Conservation (phyloP, 1,139 yeast genomes). For the Zygosaccharomyces pseudobailii region DNA sequence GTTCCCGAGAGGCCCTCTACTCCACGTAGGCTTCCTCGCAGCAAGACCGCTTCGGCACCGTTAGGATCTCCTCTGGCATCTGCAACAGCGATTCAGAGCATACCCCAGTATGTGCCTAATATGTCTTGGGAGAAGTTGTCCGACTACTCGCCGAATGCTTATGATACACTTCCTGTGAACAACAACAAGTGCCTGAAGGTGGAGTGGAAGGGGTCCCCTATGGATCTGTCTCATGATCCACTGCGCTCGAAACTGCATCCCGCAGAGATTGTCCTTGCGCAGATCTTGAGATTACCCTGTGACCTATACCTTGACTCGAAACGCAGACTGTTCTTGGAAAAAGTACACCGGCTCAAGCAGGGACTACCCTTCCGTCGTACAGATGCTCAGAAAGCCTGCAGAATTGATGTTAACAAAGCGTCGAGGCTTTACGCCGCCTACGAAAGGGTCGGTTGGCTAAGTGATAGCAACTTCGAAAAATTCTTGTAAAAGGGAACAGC, state of each 20-base stretch:
- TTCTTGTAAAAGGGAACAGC: constrained; percentile 34
- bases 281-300: constrained; percentile 82
- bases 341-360: constrained; percentile 67
- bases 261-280: constrained; percentile 84
- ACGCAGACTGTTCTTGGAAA: constrained; percentile 82
- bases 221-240: constrained; percentile 82
- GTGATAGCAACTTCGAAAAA: constrained; percentile 65
- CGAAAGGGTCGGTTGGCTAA: constrained; percentile 94
- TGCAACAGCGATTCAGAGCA: constrained; percentile 15
- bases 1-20: constrained; percentile 16
- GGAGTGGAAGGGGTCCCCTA: constrained; percentile 98
- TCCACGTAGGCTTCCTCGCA: constrained; percentile 17
- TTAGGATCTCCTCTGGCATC: constrained; percentile 28
- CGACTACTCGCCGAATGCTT: constrained; percentile 73
- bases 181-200: constrained; percentile 69
- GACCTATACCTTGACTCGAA: constrained; percentile 87
- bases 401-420: constrained; percentile 96
- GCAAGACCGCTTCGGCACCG: constrained; percentile 12
- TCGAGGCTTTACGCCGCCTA: constrained; percentile 87
- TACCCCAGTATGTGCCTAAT: constrained; percentile 30
- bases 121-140: constrained; percentile 56
- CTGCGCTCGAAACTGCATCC: constrained; percentile 71
- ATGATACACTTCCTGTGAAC: constrained; percentile 56
- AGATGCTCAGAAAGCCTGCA: constrained; percentile 95
- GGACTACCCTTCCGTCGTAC: constrained; percentile 91